A percentile compares a stretch with the other conserved stretches of the same genome.
phyloP scores from a whole-genome alignment of 768 basidiomycete genomes.

The Krasilnikovozyma curviuscula region DNA sequence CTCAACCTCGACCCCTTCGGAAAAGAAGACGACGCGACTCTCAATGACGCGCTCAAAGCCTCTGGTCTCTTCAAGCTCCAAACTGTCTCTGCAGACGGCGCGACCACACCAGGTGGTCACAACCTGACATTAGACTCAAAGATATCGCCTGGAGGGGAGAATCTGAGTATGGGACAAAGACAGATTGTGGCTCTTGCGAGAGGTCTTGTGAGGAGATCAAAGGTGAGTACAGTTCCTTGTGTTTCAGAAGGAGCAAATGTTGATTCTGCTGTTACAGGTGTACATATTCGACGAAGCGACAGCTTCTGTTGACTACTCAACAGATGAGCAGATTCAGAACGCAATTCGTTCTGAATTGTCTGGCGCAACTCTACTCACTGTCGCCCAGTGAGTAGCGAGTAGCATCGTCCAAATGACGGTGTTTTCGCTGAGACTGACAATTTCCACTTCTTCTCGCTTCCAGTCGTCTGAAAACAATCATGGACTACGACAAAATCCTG shows the following conservation, averaged over 20 bases:
- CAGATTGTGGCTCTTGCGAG: constrained; percentile 46
- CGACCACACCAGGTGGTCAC: constrained; percentile 17
- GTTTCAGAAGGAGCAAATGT: too few relatives aligned
- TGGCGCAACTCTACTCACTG: constrained; percentile 37
- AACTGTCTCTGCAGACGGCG: constrained; percentile 27
- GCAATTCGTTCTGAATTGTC: constrained; percentile 34
- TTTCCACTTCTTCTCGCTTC: background rate
- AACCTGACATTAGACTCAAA: constrained; percentile 32
- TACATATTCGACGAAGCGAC: constrained; percentile 40
- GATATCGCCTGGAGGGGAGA: constrained; percentile 21
- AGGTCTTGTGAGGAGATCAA: constrained; percentile 39
- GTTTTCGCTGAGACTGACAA: too few relatives aligned
- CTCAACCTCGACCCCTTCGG: constrained; percentile 44
- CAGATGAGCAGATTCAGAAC: constrained; percentile 39
- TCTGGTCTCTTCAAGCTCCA: constrained; percentile 30
- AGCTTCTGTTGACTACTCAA: constrained; percentile 35
- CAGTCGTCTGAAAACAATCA: constrained; percentile 33
- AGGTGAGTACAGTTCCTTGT: too few relatives aligned
- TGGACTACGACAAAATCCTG: constrained; percentile 44
- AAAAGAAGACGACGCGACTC: constrained; percentile 36
- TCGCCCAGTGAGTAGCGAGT: too few relatives aligned
- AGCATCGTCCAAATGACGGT: too few relatives aligned
- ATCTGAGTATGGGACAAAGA: constrained; percentile 36
- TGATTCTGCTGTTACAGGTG: too few relatives aligned
- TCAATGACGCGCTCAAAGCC: constrained; percentile 36